Evolutionary conservation across 495 filamentous ascomycete genomes (phyloP).

Genomic region (Penicillium lagena): DNA sequence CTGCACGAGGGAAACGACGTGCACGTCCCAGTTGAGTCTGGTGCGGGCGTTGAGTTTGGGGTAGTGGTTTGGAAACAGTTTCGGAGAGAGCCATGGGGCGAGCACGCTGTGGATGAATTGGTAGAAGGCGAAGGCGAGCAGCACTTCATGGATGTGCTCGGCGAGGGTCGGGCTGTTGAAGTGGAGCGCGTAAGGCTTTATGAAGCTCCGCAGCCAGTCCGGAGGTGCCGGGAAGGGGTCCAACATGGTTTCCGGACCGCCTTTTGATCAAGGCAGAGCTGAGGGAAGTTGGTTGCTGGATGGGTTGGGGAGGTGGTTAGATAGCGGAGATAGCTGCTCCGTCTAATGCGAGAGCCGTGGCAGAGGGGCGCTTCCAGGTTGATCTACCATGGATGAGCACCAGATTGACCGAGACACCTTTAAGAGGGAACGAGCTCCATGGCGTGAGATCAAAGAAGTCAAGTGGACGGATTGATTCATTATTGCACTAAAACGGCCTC

Average conservation of each 20-base stretch:
- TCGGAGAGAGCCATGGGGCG: slow-evolving; percentile 66
- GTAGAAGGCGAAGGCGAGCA: slow-evolving; percentile 70
- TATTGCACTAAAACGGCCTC: neutral
- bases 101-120: slow-evolving; percentile 64
- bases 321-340: too few relatives aligned
- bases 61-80: slow-evolving; percentile 69
- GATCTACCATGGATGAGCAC: neutral
- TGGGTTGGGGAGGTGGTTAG: too few relatives aligned
- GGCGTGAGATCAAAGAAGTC: neutral
- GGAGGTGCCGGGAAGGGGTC: slow-evolving; percentile 43
- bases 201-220: slow-evolving; percentile 31
- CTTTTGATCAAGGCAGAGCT: too few relatives aligned
- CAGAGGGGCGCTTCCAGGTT: neutral
- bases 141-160: slow-evolving; percentile 83
- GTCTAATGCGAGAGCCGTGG: too few relatives aligned
- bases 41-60: slow-evolving; percentile 57
- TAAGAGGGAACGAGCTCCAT: neutral
- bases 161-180: slow-evolving; percentile 64
- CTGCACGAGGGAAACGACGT: slow-evolving; percentile 91
- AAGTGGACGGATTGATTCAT: neutral
- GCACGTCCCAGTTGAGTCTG: slow-evolving; percentile 91
- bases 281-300: too few relatives aligned
- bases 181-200: slow-evolving; percentile 38
- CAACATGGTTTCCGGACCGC: slow-evolving; percentile 31
- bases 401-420: neutral